Base-by-base conservation (phyloP, 306 rosid species). In the Rosa rugosa region DNA sequence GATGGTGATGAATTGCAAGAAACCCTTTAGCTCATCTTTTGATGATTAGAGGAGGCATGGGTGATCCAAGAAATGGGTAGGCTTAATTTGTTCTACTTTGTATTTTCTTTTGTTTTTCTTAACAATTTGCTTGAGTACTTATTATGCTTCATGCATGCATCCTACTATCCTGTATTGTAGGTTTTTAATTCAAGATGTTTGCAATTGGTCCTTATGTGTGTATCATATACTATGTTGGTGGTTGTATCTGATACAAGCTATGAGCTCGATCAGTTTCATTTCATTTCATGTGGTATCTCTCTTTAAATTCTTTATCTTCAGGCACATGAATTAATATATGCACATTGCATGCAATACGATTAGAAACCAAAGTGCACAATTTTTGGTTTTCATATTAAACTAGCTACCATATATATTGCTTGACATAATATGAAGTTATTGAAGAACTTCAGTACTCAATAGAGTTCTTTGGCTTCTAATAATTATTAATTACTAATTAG, bases 1-100 rank as follows among this genome's bases (percentile, higher is more conserved):
- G 62, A 25, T 34, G 75, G 60, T 16, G 31, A 72, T 18, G 62
- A 71, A 23, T 17, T 54, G 46, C 38, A 54, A 40, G 77, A 38
- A 40, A 27, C 67, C 66, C 17, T 60, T 23, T 12, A 11, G 16
- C 77, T 72, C 40, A 20, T 11, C 47, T 11, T 51, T 50, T 38
- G 50, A 12, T 74, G 54, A 22, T 13, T 74, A 57, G 77, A 40
- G 68, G 77, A 54, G 67, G 66, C 41, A 27, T 62, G 1, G 40
- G 9, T 5, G 17, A 74, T 57, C 51, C 69, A 42, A 42, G 69
- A 59, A 59, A 59, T 44, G 44, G 70, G 59, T 75, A 60, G 79
- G 45, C 59, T 75, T 60, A 20, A 1, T 38, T 66, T 36, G 47
- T 11, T 75, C 59, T 27, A 25, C 4, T 44, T 44, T 60, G 56